These are phyloP conservation scores for Celoporthe dispersa DNA, from an alignment of 2,329 filamentous ascomycete genomes.

Conservation along the genomic window DNA sequence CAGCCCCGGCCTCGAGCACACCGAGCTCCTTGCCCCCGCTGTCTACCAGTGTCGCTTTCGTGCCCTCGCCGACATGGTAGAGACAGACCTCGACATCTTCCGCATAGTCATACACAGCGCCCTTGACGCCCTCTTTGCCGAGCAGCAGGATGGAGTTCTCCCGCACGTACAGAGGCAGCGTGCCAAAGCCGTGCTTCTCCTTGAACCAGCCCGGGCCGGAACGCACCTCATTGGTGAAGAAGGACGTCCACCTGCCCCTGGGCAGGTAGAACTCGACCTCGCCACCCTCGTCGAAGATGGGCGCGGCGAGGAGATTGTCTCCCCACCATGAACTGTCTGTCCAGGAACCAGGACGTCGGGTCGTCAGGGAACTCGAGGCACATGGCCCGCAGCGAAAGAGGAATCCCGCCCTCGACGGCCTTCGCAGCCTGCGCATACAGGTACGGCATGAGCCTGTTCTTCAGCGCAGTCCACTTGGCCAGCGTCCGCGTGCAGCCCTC, in stretches of 20 bases:
- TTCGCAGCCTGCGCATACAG: conserved; percentile 49
- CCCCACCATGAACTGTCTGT: conserved; percentile 79
- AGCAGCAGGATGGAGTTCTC: conserved; percentile 56
- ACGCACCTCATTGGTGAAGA: conserved; percentile 54
- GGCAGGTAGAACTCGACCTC: conserved; percentile 70
- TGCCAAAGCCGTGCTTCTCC: conserved; percentile 63
- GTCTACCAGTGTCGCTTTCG: conserved; percentile 48
- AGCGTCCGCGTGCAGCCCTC: conserved; percentile 57
- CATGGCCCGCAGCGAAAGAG: conserved; percentile 62
- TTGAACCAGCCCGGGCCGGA: conserved; percentile 61
- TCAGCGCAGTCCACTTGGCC: conserved; percentile 53
- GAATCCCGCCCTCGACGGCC: conserved; percentile 31
- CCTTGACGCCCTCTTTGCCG: conserved; percentile 44
- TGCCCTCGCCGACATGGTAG: conserved; percentile 48
- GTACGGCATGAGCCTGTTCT: conserved; percentile 58
- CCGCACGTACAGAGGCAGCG: conserved; percentile 61
- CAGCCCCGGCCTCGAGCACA: conserved; percentile 43
- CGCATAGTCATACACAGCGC: conserved; percentile 53
- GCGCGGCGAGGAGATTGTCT: conserved; percentile 64
- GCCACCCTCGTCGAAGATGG: conserved; percentile 65
- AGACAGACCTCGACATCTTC: conserved; percentile 52
- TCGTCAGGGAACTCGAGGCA: conserved; percentile 74
- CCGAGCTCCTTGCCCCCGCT: conserved; percentile 47
- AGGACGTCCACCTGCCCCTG: conserved; percentile 51
- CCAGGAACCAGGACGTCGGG: conserved; percentile 68